Evolutionary conservation across 306 rosid genomes (phyloP).

Genomic region (Vigna trinervia): DNA sequence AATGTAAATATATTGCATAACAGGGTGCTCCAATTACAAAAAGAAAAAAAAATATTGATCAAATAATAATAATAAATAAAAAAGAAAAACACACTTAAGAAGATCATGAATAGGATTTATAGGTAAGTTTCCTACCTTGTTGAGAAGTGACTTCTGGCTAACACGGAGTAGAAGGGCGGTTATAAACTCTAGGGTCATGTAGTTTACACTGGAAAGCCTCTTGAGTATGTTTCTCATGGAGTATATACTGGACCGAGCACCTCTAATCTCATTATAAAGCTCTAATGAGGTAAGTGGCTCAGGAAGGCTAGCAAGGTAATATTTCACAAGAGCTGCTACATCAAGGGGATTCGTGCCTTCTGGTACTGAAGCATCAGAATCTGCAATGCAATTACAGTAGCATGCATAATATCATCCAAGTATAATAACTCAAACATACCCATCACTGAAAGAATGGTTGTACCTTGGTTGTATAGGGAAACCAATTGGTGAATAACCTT

Average conservation of each 20-base stretch:
- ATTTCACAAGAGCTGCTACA: slow-evolving; percentile 84
- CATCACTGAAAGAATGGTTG: slow-evolving; percentile 31
- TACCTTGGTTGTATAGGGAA: slow-evolving; percentile 90
- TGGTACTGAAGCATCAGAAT: slow-evolving; percentile 74
- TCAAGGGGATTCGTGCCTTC: slow-evolving; percentile 85
- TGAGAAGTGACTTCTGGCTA: slow-evolving; percentile 87
- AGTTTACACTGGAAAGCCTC: slow-evolving; percentile 86
- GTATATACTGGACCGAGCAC: slow-evolving; percentile 76
- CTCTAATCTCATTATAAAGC: slow-evolving; percentile 76
- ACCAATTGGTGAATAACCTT: slow-evolving; percentile 84
- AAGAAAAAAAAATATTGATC: not conserved
- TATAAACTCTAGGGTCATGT: slow-evolving; percentile 88
- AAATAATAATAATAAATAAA: not conserved
- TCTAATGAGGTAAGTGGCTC: slow-evolving; percentile 88
- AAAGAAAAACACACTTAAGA: not conserved
- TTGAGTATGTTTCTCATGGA: slow-evolving; percentile 78
- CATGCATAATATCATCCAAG: slow-evolving; percentile 31
- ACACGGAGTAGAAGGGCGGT: slow-evolving; percentile 87
- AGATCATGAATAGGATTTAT: not conserved
- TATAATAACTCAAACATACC: slow-evolving; percentile 38
- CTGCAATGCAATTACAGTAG: slow-evolving; percentile 52
- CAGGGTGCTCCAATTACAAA: not conserved
- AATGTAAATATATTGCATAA: not conserved
- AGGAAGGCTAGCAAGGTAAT: slow-evolving; percentile 94
- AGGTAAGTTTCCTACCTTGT: slow-evolving; percentile 65